Percentiles rank a stretch among this genome's conserved stretches.
Evolutionary conservation across 768 basidiomycete genomes (phyloP).

Genomic region (Lyophyllum semitale): DNA sequence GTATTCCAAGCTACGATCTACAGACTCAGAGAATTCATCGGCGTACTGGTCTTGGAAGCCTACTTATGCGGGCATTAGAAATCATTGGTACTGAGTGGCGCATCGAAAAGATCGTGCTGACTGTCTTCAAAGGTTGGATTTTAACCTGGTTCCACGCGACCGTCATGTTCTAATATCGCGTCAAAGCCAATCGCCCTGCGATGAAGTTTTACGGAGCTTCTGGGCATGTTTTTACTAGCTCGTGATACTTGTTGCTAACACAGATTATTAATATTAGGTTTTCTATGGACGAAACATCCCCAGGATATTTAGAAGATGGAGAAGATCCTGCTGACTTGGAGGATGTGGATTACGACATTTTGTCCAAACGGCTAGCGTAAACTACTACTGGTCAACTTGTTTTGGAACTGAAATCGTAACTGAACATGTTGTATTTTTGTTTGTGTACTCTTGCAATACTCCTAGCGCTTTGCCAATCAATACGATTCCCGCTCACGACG

Average conservation of each 20-base stretch:
- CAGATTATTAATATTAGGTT: constrained; percentile 45
- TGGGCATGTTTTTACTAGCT: constrained; percentile 43
- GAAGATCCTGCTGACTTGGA: constrained; percentile 29
- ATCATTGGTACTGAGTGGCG: constrained; percentile 50
- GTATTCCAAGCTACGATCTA: constrained; percentile 66
- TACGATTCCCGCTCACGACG: constrained; percentile 8
- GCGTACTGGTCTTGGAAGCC: constrained; percentile 60
- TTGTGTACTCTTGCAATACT: constrained; percentile 1
- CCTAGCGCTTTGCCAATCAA: constrained; percentile 12
- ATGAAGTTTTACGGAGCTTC: constrained; percentile 51
- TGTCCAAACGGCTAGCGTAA: constrained; percentile 36
- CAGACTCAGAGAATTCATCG: constrained; percentile 52
- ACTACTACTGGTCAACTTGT: too few relatives aligned
- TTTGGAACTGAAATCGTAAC: background rate
- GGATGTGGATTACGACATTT: constrained; percentile 46
- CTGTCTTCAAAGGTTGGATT: constrained; percentile 68
- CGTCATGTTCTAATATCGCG: constrained; percentile 9
- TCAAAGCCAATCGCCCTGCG: constrained; percentile 46
- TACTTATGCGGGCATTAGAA: constrained; percentile 50
- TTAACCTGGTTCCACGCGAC: background rate
- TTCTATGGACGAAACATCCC: constrained; percentile 51
- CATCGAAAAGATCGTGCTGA: constrained; percentile 76
- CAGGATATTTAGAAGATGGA: constrained; percentile 35
- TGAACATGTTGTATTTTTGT: background rate
- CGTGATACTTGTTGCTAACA: background rate